phyloP scores from a whole-genome alignment of 345 rosid genomes.

The Diplotaxis tenuifolia region DNA sequence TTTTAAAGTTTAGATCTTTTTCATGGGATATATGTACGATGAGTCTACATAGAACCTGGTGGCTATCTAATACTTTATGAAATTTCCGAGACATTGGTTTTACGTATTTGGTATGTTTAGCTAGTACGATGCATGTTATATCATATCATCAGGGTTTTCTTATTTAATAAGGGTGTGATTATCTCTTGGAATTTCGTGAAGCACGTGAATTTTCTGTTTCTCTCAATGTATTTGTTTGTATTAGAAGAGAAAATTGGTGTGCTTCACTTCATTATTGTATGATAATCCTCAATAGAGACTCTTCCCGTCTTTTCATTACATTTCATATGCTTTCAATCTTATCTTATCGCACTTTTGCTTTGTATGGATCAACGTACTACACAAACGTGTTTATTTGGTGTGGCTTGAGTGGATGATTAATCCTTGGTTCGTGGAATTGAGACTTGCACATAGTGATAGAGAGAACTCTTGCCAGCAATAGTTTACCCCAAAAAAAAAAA shows the following conservation, averaged over 20 bases:
- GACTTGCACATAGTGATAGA: no score
- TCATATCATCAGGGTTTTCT: conserved; percentile 7
- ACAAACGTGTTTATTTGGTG: no score
- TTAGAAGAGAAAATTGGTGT: conserved; percentile 36
- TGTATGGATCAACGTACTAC: neutral
- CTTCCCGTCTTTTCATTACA: neutral
- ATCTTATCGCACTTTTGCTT: neutral
- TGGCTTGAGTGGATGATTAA: no score
- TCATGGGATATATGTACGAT: neutral
- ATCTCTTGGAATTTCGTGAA: conserved; percentile 31
- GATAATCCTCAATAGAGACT: conserved; percentile 26
- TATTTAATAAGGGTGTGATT: conserved; percentile 9
- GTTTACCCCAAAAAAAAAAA: no score
- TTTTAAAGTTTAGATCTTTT: conserved; percentile 30
- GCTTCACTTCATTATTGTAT: conserved; percentile 35
- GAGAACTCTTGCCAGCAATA: no score
- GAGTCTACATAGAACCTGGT: neutral
- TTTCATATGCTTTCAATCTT: neutral
- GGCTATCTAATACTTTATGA: neutral
- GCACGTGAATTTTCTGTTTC: conserved; percentile 41
- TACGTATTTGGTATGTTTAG: conserved; percentile 24
- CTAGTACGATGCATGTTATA: neutral
- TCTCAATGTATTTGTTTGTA: conserved; percentile 25
- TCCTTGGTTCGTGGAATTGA: no score
- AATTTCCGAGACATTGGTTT: neutral